Conservation (phyloP, 148 eudicot species). For the Heliamphora exappendiculata region DNA sequence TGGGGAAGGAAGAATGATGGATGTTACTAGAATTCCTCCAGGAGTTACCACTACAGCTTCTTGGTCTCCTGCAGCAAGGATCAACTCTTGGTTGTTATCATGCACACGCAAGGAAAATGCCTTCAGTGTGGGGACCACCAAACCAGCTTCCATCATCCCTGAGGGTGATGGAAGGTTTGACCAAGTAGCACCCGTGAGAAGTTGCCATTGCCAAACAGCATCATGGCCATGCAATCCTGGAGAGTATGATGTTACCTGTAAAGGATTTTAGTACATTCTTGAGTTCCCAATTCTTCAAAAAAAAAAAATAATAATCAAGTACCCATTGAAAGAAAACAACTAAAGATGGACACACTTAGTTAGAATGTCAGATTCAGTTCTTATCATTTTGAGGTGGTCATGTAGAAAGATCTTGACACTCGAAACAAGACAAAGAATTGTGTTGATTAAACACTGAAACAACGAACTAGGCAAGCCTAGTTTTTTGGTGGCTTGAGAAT, state of each 20-base stretch:
- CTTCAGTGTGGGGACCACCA: conserved; percentile 79
- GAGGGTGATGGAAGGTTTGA: conserved; percentile 97
- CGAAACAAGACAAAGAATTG: not conserved
- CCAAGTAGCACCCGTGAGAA: conserved; percentile 89
- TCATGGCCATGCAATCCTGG: conserved; percentile 84
- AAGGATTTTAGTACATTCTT: not conserved
- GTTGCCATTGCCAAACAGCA: conserved; percentile 97
- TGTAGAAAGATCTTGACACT: no score
- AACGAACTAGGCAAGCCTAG: not conserved
- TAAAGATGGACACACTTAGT: not conserved
- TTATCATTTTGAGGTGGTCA: no score
- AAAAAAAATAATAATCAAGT: not conserved
- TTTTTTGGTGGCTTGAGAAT: not conserved
- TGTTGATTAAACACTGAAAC: no score
- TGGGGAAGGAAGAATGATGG: conserved; percentile 79
- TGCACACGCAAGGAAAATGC: conserved; percentile 62
- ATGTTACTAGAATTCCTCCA: conserved; percentile 59
- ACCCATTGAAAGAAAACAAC: not conserved
- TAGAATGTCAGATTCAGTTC: not conserved
- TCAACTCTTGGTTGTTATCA: conserved; percentile 62
- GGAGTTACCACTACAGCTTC: conserved; percentile 80
- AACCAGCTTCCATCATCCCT: conserved; percentile 72
- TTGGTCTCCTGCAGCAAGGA: conserved; percentile 88
- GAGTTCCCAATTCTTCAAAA: conserved; percentile 2
- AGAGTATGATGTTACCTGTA: conserved; percentile 85